Evolutionary conservation across 495 filamentous ascomycete species (phyloP).

Genomic region (Staphylotrichum longicolle): DNA sequence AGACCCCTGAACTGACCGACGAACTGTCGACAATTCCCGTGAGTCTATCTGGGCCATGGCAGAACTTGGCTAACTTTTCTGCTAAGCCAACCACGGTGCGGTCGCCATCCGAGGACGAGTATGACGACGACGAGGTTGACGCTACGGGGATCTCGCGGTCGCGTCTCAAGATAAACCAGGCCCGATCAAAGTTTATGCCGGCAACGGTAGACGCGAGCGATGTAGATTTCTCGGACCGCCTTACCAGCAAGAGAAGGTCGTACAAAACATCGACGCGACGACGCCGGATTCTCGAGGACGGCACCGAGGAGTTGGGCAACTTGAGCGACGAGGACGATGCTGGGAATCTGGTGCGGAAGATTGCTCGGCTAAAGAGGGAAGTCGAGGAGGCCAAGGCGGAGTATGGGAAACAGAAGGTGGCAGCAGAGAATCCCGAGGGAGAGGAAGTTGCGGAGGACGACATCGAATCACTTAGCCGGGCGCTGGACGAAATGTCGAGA

Average conservation of each 20-base stretch:
- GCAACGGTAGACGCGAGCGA: slow-evolving; percentile 69
- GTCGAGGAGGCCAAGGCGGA: slow-evolving; percentile 75
- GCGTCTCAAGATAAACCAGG: slow-evolving; percentile 69
- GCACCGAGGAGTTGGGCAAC: slow-evolving; percentile 63
- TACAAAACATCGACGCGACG: slow-evolving; percentile 71
- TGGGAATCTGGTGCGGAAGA: slow-evolving; percentile 68
- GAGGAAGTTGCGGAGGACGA: slow-evolving; percentile 37
- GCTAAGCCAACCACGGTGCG: slow-evolving; percentile 61
- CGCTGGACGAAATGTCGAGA: slow-evolving; percentile 58
- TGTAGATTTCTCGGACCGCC: slow-evolving; percentile 79
- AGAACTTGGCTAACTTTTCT: slow-evolving; percentile 22
- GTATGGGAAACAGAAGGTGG: slow-evolving; percentile 51
- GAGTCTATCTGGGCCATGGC: slow-evolving; percentile 28
- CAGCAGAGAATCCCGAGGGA: slow-evolving; percentile 32
- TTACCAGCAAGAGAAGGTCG: slow-evolving; percentile 71
- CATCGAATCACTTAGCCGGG: slow-evolving; percentile 61
- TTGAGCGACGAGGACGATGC: slow-evolving; percentile 59
- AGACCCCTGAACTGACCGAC: slow-evolving; percentile 87
- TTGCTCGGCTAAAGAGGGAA: slow-evolving; percentile 75
- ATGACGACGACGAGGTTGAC: slow-evolving; percentile 60
- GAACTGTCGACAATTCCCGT: slow-evolving; percentile 83
- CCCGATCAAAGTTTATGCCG: slow-evolving; percentile 75
- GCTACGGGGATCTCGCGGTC: slow-evolving; percentile 70
- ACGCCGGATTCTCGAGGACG: slow-evolving; percentile 57
- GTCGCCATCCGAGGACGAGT: slow-evolving; percentile 63